A percentile compares a stretch with the other conserved stretches of the same genome.
phyloP scores from a whole-genome alignment of 352 stramenopile genomes.

The Phytophthora melonis region DNA sequence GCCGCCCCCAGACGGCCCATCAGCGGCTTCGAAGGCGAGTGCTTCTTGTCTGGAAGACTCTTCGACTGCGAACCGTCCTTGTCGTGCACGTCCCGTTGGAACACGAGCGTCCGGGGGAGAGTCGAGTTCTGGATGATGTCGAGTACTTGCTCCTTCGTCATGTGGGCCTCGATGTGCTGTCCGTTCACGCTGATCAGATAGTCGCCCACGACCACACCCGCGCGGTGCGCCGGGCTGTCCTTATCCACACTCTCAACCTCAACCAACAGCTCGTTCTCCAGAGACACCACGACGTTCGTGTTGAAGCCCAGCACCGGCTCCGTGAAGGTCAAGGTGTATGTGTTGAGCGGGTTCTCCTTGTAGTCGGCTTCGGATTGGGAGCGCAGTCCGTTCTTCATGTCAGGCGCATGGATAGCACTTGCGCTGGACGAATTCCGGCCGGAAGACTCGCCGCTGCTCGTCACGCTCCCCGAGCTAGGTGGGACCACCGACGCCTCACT shows the following conservation, averaged over 20 bases:
- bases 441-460: conserved; percentile 45
- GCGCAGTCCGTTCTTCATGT: conserved; percentile 30
- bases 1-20: conserved; percentile 69
- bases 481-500: conserved; percentile 51
- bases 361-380: conserved; percentile 48
- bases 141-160: conserved; percentile 68
- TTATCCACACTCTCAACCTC: conserved; percentile 66
- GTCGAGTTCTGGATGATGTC: conserved; percentile 66
- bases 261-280: conserved; percentile 62
- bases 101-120: conserved; percentile 63
- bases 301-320: conserved; percentile 66
- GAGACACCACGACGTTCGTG: conserved; percentile 58
- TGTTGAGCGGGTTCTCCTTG: conserved; percentile 47
- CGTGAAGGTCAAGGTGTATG: conserved; percentile 73
- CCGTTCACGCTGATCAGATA: conserved; percentile 72
- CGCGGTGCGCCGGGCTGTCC: conserved; percentile 59
- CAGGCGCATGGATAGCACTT: conserved; percentile 28
- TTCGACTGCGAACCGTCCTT: conserved; percentile 45
- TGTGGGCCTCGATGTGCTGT: conserved; percentile 65
- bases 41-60: conserved; percentile 54
- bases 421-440: conserved; percentile 52
- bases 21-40: conserved; percentile 42
- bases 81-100: conserved; percentile 56
- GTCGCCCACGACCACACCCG: conserved; percentile 66
- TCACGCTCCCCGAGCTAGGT: conserved; percentile 35